phyloP scores from a whole-genome alignment of 805 yeast genomes.

The Lachancea fermentati region DNA sequence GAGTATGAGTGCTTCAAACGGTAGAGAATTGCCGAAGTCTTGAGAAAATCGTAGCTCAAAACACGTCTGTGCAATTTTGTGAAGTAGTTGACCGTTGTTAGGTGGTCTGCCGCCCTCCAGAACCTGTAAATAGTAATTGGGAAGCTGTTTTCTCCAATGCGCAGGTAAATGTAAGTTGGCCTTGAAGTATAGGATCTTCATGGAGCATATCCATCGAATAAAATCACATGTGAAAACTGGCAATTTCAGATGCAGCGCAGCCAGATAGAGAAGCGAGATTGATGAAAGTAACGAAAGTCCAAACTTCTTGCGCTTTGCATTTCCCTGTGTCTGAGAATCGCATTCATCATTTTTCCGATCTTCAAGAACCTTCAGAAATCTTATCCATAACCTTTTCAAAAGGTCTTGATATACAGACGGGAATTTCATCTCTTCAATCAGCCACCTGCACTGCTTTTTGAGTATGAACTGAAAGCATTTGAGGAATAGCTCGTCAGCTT shows the following conservation, averaged over 20 bases:
- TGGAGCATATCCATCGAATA: constrained; percentile 36
- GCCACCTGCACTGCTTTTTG: constrained; percentile 40
- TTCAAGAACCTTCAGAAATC: constrained; percentile 16
- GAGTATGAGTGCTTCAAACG: constrained; percentile 18
- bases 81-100: constrained; percentile 33
- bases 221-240: constrained; percentile 51
- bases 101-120: constrained; percentile 41
- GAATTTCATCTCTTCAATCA: constrained; percentile 32
- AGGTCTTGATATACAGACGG: constrained; percentile 29
- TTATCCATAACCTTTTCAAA: constrained; percentile 38
- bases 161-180: constrained; percentile 39
- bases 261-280: constrained; percentile 43
- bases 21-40: constrained; percentile 12
- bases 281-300: constrained; percentile 23
- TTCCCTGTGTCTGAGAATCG: constrained; percentile 9
- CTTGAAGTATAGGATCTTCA: constrained; percentile 45
- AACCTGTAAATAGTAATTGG: constrained; percentile 32
- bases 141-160: constrained; percentile 33
- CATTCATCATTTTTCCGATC: neutral
- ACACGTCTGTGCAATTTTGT: constrained; percentile 20
- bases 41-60: constrained; percentile 10
- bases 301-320: constrained; percentile 5
- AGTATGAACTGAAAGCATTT: constrained; percentile 48
- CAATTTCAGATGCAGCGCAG: constrained; percentile 40
- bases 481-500: constrained; percentile 40